Base-by-base conservation (phyloP, 2,329 filamentous ascomycete genomes). In the Chrysoporthe cubensis region DNA sequence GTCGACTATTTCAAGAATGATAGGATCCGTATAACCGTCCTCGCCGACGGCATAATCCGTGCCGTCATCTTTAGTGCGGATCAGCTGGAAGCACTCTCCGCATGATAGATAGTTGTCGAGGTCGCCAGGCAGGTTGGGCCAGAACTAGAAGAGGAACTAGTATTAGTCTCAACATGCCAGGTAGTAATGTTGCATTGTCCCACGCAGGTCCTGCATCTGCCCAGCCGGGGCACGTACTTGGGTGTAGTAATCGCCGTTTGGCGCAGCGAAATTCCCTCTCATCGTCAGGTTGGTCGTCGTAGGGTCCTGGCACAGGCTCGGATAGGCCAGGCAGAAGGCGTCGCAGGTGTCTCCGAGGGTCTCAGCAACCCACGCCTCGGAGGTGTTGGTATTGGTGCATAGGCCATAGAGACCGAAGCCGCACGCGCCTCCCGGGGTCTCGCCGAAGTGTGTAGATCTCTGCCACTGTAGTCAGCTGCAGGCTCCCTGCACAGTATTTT, bases 51-150 rank as follows among this genome's bases (percentile, higher is more conserved):
- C 69, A 32, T 71, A 72, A 37, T 72, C 67, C 4, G 67, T 71
- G 32, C 71, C 67, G 48, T 72, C 68, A 13, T 67, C 43, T 43
- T 68, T 69, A 14, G 71, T 71, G 18, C 60, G 71, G 34, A 71
- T 64, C 26, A 72, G 54, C 52, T 71, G 62, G 18, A 71, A 66
- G 26, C 69, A 71, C 64, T 72, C 69, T 48, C 71, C 71, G 44
- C 71, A 72, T 5, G 69, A 71, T 2, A 71, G 63, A 42, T 71
- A 72, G 21, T 72, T 72, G 40, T 72, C 69, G 26, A 68, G 67
- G 34, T 68, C 62, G 1, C 69, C 71, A 18, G 66, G 50, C 8
- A 72, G 66, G 14, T 66, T 69, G 7, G 67, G 57, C 71, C 71
- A 72, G 64, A 71, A 70, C 67, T 71, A 40, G 13, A 37, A n/a